phyloP scores from a whole-genome alignment of 805 yeast genomes.

The Kluyveromyces dobzhanskii region DNA sequence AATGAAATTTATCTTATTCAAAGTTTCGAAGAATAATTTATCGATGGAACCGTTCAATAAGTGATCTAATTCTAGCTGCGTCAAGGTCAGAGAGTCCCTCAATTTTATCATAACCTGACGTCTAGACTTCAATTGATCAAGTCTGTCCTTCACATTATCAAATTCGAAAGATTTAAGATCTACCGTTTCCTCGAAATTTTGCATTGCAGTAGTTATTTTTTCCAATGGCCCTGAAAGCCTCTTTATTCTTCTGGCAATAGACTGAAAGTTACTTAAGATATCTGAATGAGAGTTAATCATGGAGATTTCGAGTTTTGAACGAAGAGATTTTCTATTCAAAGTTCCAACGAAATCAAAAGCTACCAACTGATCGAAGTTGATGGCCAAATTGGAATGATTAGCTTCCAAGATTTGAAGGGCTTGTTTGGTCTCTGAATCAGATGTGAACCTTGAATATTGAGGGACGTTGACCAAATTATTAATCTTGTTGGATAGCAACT shows the following conservation, averaged over 20 bases:
- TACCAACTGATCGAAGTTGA: slow-evolving; percentile 36
- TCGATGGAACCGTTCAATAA: slow-evolving; percentile 36
- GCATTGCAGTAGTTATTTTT: slow-evolving; percentile 9
- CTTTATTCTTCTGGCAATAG: slow-evolving; percentile 36
- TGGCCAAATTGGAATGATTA: slow-evolving; percentile 17
- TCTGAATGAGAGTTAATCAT: slow-evolving; percentile 47
- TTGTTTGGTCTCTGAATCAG: slow-evolving; percentile 29
- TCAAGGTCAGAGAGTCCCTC: slow-evolving; percentile 55
- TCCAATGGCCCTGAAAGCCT: slow-evolving; percentile 22
- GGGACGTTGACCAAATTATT: slow-evolving; percentile 29
- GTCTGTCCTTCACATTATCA: slow-evolving; percentile 11
- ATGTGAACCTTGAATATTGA: slow-evolving; percentile 19
- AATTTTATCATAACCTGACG: slow-evolving; percentile 45
- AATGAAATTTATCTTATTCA: slow-evolving; percentile 55
- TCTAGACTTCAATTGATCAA: slow-evolving; percentile 31
- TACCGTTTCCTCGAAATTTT: not conserved
- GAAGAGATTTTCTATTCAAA: slow-evolving; percentile 48
- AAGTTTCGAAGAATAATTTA: slow-evolving; percentile 49
- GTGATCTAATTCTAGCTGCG: slow-evolving; percentile 61
- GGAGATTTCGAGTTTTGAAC: slow-evolving; percentile 54
- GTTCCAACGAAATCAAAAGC: slow-evolving; percentile 43
- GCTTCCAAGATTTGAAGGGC: slow-evolving; percentile 28
- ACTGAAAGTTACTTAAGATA: slow-evolving; percentile 37
- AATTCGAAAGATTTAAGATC: slow-evolving; percentile 7
- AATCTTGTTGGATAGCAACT: slow-evolving; percentile 27